Conservation (phyloP, 2,329 filamentous ascomycete genomes). For the Microcyclospora tardicrescens region DNA sequence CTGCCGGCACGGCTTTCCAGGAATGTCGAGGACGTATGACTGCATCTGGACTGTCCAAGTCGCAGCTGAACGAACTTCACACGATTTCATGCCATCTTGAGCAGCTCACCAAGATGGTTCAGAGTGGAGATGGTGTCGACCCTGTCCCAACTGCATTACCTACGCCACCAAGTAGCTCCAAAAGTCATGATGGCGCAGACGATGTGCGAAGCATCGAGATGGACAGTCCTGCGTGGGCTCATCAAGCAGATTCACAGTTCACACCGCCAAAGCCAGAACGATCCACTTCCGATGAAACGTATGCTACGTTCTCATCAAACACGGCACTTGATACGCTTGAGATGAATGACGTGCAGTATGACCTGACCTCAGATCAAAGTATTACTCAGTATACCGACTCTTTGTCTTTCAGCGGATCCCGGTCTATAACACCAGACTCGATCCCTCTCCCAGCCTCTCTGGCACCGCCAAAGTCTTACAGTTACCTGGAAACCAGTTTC, state of each 20-base stretch:
- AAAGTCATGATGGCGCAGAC: background rate
- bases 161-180: background rate
- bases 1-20: constrained; percentile 61
- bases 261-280: background rate
- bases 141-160: constrained; percentile 1
- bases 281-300: background rate
- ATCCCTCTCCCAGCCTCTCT: constrained; percentile 2
- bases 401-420: background rate
- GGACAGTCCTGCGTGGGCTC: background rate
- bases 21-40: constrained; percentile 20
- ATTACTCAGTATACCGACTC: background rate
- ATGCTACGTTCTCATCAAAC: background rate
- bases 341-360: too few relatives aligned
- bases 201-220: background rate
- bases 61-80: constrained; percentile 11
- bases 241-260: background rate
- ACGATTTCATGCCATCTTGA: constrained; percentile 6
- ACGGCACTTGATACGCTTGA: background rate
- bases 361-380: too few relatives aligned
- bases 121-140: constrained; percentile 4
- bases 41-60: constrained; percentile 8
- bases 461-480: constrained; percentile 39
- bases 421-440: background rate
- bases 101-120: constrained; percentile 8
- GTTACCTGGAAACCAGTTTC: constrained; percentile 54